These are phyloP conservation scores for Ascoidea asiatica DNA, from an alignment of 805 yeast species.

Conservation along the genomic window DNA sequence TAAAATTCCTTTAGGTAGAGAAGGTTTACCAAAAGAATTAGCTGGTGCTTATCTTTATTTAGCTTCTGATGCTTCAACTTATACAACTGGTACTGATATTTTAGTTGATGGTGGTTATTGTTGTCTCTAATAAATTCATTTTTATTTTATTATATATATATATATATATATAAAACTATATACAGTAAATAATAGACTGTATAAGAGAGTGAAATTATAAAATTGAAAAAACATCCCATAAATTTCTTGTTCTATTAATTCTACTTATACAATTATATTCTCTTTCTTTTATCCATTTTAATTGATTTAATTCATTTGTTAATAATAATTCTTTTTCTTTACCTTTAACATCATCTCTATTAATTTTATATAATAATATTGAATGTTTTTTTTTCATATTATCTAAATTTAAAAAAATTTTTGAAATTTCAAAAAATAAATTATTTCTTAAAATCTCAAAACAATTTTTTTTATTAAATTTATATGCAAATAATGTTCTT, in stretches of 20 bases:
- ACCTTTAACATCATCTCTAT: constrained; percentile 83
- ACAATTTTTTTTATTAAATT: constrained; percentile 42
- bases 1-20: constrained; percentile 31
- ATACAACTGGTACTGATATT: constrained; percentile 35
- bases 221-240: constrained; percentile 43
- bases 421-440: constrained; percentile 39
- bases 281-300: constrained; percentile 43
- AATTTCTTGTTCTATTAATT: constrained; percentile 37
- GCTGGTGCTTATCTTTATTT: constrained; percentile 40
- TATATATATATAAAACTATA: no score
- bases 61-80: constrained; percentile 36
- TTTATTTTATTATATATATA: no score
- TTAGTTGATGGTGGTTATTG: constrained; percentile 36
- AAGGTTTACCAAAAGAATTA: constrained; percentile 32
- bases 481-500: constrained; percentile 73
- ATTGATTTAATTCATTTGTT: constrained; percentile 61
- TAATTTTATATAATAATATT: constrained; percentile 63
- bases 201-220: constrained; percentile 7
- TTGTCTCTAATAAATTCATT: neutral
- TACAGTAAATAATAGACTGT: no score
- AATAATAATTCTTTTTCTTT: constrained; percentile 62
- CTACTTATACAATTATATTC: constrained; percentile 44
- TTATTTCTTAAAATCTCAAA: constrained; percentile 31
- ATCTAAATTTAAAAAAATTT: constrained; percentile 34
- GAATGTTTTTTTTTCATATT: constrained; percentile 43